A percentile compares a stretch with the other conserved stretches of the same genome.
These are phyloP conservation scores for Pichia heedii DNA, from an alignment of 805 yeast species.

Conservation along the genomic window DNA sequence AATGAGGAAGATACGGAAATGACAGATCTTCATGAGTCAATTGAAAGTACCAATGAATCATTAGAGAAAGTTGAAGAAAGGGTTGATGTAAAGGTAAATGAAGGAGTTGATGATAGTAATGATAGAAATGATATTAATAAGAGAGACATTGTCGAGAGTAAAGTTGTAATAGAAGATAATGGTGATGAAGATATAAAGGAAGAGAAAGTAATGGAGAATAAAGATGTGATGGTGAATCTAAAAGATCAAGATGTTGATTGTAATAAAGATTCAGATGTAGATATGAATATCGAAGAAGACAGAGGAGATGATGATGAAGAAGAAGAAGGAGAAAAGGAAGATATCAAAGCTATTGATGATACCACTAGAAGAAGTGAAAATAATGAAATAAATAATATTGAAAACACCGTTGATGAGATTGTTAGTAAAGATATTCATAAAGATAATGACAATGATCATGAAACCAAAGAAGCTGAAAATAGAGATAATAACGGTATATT, in stretches of 20 bases:
- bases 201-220: no score
- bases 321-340: no score
- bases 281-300: no score
- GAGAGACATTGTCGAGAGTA: not conserved
- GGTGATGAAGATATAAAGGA: not conserved
- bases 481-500: not conserved
- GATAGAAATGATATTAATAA: not conserved
- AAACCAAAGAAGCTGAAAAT: not conserved
- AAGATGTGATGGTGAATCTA: no score
- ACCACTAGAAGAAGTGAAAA: no score
- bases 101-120: not conserved
- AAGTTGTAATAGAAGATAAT: no score
- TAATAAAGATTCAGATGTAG: no score
- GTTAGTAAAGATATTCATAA: no score
- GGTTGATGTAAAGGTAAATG: not conserved
- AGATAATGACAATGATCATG: not conserved
- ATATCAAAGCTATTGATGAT: no score
- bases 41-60: not conserved
- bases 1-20: conserved; percentile 1
- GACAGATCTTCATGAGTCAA: conserved; percentile 1
- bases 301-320: no score
- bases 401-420: not conserved
- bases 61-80: not conserved
- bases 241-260: no score
- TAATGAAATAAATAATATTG: not conserved